Base-by-base conservation (phyloP, 106 monocot genomes). In the Phalaenopsis equestris region DNA sequence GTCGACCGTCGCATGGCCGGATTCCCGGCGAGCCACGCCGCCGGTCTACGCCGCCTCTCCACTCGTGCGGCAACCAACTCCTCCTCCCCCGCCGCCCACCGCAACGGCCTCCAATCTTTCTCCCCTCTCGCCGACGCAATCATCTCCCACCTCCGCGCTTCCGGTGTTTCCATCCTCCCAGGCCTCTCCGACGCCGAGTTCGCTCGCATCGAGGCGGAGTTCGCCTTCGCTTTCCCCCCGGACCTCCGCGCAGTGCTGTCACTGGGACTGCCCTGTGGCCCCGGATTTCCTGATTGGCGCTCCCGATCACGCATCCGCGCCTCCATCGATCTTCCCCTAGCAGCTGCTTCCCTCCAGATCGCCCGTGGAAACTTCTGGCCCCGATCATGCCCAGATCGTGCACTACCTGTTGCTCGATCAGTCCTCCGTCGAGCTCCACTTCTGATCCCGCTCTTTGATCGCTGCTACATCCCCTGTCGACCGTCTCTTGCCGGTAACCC, bases 401-500 rank as follows among this genome's bases (percentile, higher is more conserved):
- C 90, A 43, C 86, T 90, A 39, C 61, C 68, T 14, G 73, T 75
- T 30, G 90, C 93, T 61, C 81, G 90, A 23, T 45, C 91, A 36
- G 77, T 88, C 42, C 81, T 93, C 83, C 84, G 80, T 24, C 88
- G 89, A 3, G 88, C 91, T 6, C 96, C 96, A 1, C 87, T 87
- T 24, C 87, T 96, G 42, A 79, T 96, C 64, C 96, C 96, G 8
- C 86, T 96, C 37, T 93, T 93, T 85, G 88, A 90, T 45, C 91
- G 93, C 42, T 96, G 93, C 86, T 96, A 93, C 82, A 30, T 93
- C 68, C 91, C 93, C 67, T 86, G 85, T 78, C 83, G 81, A 45
- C 96, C 93, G 42, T 83, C 82, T 73, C 88, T 96, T 55, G 96
- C 93, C 67, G 96, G 96, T 3, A 96, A 96, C 80, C 96, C 96